A percentile compares a stretch with the other conserved stretches of the same genome.
These are phyloP conservation scores for Globisporangium apiculatum DNA, from an alignment of 352 stramenopile genomes.

Conservation along the genomic window DNA sequence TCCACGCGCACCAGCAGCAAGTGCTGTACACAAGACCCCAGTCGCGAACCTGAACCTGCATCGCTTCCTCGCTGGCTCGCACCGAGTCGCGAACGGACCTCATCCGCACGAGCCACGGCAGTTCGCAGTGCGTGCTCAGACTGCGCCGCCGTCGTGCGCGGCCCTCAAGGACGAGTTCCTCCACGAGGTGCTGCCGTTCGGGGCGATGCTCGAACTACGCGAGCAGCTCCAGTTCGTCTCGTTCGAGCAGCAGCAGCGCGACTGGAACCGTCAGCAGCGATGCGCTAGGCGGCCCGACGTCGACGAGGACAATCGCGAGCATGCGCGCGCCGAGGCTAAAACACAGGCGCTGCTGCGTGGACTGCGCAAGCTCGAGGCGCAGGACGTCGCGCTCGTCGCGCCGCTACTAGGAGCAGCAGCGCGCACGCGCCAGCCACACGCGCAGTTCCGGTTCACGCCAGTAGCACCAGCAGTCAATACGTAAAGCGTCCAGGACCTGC, in stretches of 20 bases:
- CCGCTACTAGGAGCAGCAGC: not conserved
- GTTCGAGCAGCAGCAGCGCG: conserved; percentile 22
- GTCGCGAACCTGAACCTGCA: too few relatives aligned
- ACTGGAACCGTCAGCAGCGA: conserved; percentile 11
- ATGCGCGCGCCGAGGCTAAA: conserved; percentile 14
- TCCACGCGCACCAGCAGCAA: not conserved
- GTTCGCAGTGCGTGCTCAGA: not conserved
- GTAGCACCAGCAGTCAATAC: conserved; percentile 8
- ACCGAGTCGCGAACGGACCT: too few relatives aligned
- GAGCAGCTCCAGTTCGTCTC: conserved; percentile 45
- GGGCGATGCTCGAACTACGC: conserved; percentile 28
- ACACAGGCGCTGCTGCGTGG: conserved; percentile 33
- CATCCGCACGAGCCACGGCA: not conserved
- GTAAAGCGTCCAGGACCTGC: not conserved
- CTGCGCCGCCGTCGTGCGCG: conserved; percentile 20
- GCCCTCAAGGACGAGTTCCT: conserved; percentile 43
- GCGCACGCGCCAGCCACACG: not conserved
- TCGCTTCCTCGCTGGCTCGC: too few relatives aligned
- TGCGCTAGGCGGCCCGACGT: conserved; percentile 6
- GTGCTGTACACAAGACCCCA: not conserved
- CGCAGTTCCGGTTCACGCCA: conserved; percentile 23
- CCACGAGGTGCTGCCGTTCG: conserved; percentile 32
- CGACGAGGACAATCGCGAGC: conserved; percentile 11
- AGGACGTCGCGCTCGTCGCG: conserved; percentile 35
- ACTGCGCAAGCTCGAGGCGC: conserved; percentile 28